Evolutionary conservation across 2,329 filamentous ascomycete species (phyloP), one percentile per base, ranked within the genome.

Genomic region (Aspergillus oerlinghausenensis): DNA sequence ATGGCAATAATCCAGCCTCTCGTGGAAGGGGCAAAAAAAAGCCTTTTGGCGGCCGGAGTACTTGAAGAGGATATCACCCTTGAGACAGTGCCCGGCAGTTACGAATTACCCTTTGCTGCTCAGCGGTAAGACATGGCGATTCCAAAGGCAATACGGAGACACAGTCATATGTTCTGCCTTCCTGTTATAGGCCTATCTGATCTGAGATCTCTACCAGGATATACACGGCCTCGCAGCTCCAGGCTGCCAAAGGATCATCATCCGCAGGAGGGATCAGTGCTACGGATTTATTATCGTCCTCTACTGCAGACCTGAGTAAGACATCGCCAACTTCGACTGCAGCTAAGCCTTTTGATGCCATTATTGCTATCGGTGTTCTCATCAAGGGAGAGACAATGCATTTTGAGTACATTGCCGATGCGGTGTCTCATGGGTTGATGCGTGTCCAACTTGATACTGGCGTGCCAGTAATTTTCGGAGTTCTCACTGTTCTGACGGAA

Each of bases 381-480:
- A 97, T 99, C 79, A 99, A 99, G 80, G 94, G 94, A 73, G 90
- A 96, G 77, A 97, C 94, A 6, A 97, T 97, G 92, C 94, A 99
- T 78, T 99, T 99, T 70, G 94, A 99, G 78, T 97, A 99, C 79
- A 99, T 99, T 67, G 84, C 92, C 45, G 94, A 97, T 63, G 85
- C 90, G 43, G 92, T 95, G 6, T 91, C 87, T 56, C 90, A 96
- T 60, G 94, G 91, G 6, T 82, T 99, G 59, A 99, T 99, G 94
- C 87, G 90, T 62, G 87, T 97, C 57, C 92, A 96, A 75, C 81
- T 97, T 55, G 93, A 99, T 73, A 87, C 86, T 9, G 89, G 90
- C 48, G 85, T 96, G 51, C 94, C 94, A 32, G 88, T 99, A 58
- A 84, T 97, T 57, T 96, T 97, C 74, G 93, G 94, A 14, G 80